Conservation (phyloP, 495 filamentous ascomycete genomes). For the Xylaria bambusicola region DNA sequence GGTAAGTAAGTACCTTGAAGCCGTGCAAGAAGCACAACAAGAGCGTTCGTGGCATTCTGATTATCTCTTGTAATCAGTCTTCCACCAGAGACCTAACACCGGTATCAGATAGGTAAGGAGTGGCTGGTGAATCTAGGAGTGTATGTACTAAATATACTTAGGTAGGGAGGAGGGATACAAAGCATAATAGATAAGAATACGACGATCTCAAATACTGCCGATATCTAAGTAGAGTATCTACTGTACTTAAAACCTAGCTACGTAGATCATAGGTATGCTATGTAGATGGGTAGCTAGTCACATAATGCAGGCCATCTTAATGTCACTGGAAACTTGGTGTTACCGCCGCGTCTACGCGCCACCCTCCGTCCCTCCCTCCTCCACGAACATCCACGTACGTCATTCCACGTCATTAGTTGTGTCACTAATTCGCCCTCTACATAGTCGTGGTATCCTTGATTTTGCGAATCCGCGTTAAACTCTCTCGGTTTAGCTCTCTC, state of each 20-base stretch:
- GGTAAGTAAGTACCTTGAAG: conserved; percentile 69
- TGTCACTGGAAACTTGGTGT: background rate
- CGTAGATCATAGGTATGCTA: no score
- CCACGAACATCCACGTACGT: conserved; percentile 23
- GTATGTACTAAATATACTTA: background rate
- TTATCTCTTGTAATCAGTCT: no score
- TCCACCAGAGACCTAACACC: no score
- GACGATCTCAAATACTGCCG: background rate
- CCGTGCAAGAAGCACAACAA: conserved; percentile 91
- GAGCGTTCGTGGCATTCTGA: conserved; percentile 79
- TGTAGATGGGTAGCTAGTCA: background rate
- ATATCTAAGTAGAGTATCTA: no score
- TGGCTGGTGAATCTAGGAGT: no score
- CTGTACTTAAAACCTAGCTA: no score
- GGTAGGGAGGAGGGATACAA: background rate
- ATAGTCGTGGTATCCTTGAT: conserved; percentile 5
- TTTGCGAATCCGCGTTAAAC: background rate
- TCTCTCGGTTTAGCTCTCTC: background rate
- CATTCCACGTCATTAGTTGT: conserved; percentile 27
- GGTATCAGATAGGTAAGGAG: no score
- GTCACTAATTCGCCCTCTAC: no score
- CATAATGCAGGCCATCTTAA: no score
- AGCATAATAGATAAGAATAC: background rate
- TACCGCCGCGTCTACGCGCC: conserved; percentile 1
- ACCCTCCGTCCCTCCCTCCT: conserved; percentile 20